Conservation (phyloP, 148 eudicot species). For the Cornus kousa region DNA sequence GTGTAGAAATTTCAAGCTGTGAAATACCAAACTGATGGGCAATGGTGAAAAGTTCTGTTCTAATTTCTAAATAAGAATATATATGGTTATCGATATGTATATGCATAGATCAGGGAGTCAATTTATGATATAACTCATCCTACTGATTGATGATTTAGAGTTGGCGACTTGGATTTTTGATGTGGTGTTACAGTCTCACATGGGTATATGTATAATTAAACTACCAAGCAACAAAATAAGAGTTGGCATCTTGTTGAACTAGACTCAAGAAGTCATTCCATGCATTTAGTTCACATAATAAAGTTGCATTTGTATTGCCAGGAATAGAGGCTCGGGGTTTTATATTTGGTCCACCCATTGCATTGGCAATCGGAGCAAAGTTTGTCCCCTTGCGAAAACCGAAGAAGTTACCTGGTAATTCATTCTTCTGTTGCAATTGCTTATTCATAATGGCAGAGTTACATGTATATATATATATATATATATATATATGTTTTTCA, state of each 20-base stretch:
- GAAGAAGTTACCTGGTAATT: slow-evolving; percentile 76
- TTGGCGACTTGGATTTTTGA: too few relatives aligned
- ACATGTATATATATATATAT: too few relatives aligned
- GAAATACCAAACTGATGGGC: too few relatives aligned
- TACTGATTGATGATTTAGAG: too few relatives aligned
- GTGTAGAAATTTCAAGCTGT: too few relatives aligned
- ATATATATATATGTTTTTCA: too few relatives aligned
- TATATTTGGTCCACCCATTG: slow-evolving; percentile 93
- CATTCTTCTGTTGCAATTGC: not conserved
- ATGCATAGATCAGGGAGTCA: not conserved
- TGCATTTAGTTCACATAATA: not conserved
- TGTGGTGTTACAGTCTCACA: not conserved
- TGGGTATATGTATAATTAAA: too few relatives aligned
- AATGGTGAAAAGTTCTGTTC: too few relatives aligned
- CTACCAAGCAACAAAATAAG: too few relatives aligned
- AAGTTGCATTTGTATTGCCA: slow-evolving; percentile 25
- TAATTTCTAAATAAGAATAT: too few relatives aligned
- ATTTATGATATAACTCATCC: not conserved
- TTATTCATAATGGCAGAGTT: not conserved
- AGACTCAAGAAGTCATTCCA: not conserved
- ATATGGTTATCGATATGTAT: not conserved
- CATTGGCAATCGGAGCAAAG: slow-evolving; percentile 93
- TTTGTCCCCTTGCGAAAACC: slow-evolving; percentile 95
- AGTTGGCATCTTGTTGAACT: not conserved
- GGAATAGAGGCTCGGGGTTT: slow-evolving; percentile 93